A percentile compares a stretch with the other conserved stretches of the same genome.
These are phyloP conservation scores for Rostrohypoxylon terebratum DNA, from an alignment of 495 filamentous ascomycete genomes.

Conservation along the genomic window DNA sequence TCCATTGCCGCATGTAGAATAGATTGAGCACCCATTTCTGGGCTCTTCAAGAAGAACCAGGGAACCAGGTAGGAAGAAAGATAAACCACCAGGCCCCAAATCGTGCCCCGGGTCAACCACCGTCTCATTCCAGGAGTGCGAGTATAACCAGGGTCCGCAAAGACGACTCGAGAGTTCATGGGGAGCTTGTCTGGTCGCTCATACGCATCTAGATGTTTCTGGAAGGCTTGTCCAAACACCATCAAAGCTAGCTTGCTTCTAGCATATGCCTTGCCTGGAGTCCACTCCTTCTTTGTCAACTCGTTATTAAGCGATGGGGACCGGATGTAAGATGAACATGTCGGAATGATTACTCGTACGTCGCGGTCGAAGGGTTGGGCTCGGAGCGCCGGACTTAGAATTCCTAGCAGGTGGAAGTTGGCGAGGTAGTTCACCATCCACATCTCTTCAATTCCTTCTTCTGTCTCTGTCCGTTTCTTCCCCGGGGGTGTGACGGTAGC, in stretches of 20 bases:
- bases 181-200: constrained; percentile 83
- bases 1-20: constrained; percentile 90
- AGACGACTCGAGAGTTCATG: constrained; percentile 79
- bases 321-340: constrained; percentile 86
- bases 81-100: constrained; percentile 86
- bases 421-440: constrained; percentile 97
- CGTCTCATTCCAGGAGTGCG: constrained; percentile 88
- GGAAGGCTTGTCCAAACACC: constrained; percentile 86
- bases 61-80: constrained; percentile 79
- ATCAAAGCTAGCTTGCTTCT: constrained; percentile 91
- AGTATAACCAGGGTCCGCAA: constrained; percentile 86
- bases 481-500: constrained; percentile 76
- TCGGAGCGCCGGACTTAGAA: constrained; percentile 85
- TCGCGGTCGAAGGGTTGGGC: constrained; percentile 94
- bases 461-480: constrained; percentile 64
- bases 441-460: constrained; percentile 84
- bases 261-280: constrained; percentile 71
- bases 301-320: constrained; percentile 67
- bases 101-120: constrained; percentile 83
- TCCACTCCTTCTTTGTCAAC: constrained; percentile 62
- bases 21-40: constrained; percentile 84
- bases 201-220: constrained; percentile 86
- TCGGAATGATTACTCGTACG: constrained; percentile 86
- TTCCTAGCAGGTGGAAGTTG: constrained; percentile 93
- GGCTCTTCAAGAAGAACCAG: constrained; percentile 89